Evolutionary conservation across 2,329 filamentous ascomycete genomes (phyloP).

Genomic region (Cryphonectria carpinicola): DNA sequence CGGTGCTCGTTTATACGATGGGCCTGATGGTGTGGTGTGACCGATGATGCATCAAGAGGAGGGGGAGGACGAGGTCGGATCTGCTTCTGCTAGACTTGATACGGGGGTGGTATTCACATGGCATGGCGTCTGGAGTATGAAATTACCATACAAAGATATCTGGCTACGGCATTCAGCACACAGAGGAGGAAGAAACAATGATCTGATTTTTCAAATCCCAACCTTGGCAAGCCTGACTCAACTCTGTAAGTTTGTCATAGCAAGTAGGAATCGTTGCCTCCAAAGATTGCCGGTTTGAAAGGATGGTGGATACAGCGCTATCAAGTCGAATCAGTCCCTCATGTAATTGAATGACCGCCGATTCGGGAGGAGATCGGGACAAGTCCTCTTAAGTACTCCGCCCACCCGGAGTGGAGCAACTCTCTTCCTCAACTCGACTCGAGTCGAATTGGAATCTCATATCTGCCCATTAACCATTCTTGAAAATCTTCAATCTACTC

Average conservation of each 20-base stretch:
- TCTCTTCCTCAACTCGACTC: neutral
- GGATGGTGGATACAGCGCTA: neutral
- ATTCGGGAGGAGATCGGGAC: neutral
- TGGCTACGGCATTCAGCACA: neutral
- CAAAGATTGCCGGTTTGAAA: neutral
- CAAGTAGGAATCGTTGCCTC: too few species aligned
- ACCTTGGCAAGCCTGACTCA: too few species aligned
- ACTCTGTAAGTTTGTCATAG: too few species aligned
- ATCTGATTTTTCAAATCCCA: neutral
- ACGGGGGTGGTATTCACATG: neutral
- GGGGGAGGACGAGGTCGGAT: neutral
- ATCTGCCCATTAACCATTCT: neutral
- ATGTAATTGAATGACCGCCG: neutral
- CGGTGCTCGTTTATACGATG: neutral
- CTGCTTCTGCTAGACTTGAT: constrained; percentile 1
- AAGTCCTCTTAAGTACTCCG: neutral
- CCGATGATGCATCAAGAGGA: neutral
- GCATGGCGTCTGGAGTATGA: constrained; percentile 6
- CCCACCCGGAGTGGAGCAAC: neutral
- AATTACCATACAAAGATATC: neutral
- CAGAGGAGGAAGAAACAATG: neutral
- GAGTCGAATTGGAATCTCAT: neutral
- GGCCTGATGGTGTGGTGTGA: too few species aligned
- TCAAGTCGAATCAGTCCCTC: neutral
- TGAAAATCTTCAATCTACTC: neutral